Conservation (phyloP, 371 early-diverging fungal species). For the Apophysomyces elegans region DNA sequence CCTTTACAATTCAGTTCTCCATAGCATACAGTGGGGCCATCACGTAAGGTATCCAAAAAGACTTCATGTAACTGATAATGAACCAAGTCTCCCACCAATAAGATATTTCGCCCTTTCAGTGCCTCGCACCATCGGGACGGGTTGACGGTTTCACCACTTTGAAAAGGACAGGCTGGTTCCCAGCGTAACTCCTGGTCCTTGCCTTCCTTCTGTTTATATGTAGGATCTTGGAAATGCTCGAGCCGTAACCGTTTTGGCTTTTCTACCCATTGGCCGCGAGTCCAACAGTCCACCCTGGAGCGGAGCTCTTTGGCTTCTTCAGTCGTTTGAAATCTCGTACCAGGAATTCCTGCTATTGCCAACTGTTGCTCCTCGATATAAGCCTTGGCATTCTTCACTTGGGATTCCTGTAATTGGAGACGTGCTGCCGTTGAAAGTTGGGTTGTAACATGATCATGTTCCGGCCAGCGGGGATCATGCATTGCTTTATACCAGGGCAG, state of each 20-base stretch:
- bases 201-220: conserved; percentile 33
- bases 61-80: conserved; percentile 64
- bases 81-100: conserved; percentile 60
- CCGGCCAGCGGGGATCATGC: conserved; percentile 8
- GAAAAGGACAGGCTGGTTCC: not conserved
- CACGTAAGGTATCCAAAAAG: conserved; percentile 51
- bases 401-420: not conserved
- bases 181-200: not conserved
- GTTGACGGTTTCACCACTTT: not conserved
- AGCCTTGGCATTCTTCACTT: not conserved
- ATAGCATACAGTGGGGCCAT: conserved; percentile 56
- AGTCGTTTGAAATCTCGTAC: conserved; percentile 9
- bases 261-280: conserved; percentile 20
- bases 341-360: conserved; percentile 17
- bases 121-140: conserved; percentile 34
- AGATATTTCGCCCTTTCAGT: conserved; percentile 41
- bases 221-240: conserved; percentile 48
- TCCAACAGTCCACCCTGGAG: conserved; percentile 23
- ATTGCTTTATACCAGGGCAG: conserved; percentile 3
- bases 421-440: not conserved
- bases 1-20: conserved; percentile 65
- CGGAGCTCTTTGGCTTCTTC: conserved; percentile 14
- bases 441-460: conserved; percentile 4
- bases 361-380: not conserved
- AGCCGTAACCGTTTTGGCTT: not conserved